phyloP scores from a whole-genome alignment of 345 rosid species.

The Hibiscus mutabilis region DNA sequence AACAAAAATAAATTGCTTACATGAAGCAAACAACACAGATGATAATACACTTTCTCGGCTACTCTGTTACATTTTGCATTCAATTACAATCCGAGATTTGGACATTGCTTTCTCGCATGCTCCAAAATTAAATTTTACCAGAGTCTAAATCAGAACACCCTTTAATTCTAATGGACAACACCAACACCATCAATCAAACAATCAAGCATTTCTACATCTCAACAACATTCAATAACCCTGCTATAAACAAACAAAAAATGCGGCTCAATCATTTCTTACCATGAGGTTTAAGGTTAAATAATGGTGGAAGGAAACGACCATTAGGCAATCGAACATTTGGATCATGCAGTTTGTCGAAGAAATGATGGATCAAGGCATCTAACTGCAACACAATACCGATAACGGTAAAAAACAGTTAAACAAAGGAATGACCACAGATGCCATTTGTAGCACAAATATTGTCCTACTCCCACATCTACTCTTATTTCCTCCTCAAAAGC shows the following conservation, averaged over 20 bases:
- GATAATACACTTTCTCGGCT: slow-evolving; percentile 8
- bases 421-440: slow-evolving; percentile 37
- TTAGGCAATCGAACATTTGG: slow-evolving; percentile 68
- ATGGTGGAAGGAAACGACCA: slow-evolving; percentile 81
- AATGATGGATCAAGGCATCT: slow-evolving; percentile 82
- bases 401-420: background rate
- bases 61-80: slow-evolving; percentile 20
- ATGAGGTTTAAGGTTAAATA: slow-evolving; percentile 77
- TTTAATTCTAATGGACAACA: slow-evolving; percentile 55
- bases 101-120: slow-evolving; percentile 78
- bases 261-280: slow-evolving; percentile 31
- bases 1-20: slow-evolving; percentile 20
- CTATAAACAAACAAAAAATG: background rate
- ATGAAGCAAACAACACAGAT: slow-evolving; percentile 15
- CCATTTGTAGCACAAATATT: slow-evolving; percentile 34
- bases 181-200: background rate
- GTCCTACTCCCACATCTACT: too few species aligned
- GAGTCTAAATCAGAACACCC: slow-evolving; percentile 57
- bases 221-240: background rate
- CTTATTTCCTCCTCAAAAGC: slow-evolving; percentile 15
- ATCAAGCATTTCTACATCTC: background rate
- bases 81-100: slow-evolving; percentile 59
- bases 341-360: slow-evolving; percentile 89
- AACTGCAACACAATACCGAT: slow-evolving; percentile 45
- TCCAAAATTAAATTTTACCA: slow-evolving; percentile 70